These are phyloP conservation scores for Protea cynaroides DNA, from an alignment of 164 flowering plant genomes.

Conservation along the genomic window DNA sequence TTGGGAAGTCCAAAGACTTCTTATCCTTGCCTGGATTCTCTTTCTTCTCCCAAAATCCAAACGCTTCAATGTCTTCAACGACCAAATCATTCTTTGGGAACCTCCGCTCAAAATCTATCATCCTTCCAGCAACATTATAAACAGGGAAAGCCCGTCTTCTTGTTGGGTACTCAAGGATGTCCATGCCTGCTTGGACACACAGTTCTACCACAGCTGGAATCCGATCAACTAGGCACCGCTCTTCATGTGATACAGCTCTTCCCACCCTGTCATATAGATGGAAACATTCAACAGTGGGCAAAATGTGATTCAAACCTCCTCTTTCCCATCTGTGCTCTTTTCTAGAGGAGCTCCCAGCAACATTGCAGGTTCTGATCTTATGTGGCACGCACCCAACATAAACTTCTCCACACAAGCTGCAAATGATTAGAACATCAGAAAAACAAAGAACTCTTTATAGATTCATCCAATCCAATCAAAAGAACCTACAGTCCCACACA, in stretches of 20 bases:
- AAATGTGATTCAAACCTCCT: conserved; percentile 31
- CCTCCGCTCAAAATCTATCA: conserved; percentile 44
- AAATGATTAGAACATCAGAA: conserved; percentile 1
- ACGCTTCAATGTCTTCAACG: conserved; percentile 28
- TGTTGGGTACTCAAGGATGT: conserved; percentile 51
- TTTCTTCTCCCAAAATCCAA: conserved; percentile 44
- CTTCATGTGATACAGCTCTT: conserved; percentile 51
- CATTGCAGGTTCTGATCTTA: conserved; percentile 40
- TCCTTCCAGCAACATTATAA: conserved; percentile 39
- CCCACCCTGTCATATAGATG: conserved; percentile 57
- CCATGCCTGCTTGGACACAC: conserved; percentile 53
- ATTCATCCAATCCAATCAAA: not conserved
- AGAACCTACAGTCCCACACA: not conserved
- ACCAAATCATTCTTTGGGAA: conserved; percentile 36
- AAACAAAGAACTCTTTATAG: not conserved
- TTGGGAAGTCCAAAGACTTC: conserved; percentile 8
- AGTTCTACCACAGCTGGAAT: conserved; percentile 49
- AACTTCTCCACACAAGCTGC: conserved; percentile 52
- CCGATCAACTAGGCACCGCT: conserved; percentile 38
- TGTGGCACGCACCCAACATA: conserved; percentile 47
- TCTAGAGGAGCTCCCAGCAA: conserved; percentile 25
- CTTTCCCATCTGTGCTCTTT: conserved; percentile 41
- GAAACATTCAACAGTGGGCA: conserved; percentile 43
- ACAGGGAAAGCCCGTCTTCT: conserved; percentile 41
- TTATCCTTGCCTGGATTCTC: conserved; percentile 13